Percentiles rank a stretch among this genome's conserved stretches.
These are phyloP conservation scores for Emmonsia crescens DNA, from an alignment of 2,329 filamentous ascomycete genomes.

Conservation along the genomic window DNA sequence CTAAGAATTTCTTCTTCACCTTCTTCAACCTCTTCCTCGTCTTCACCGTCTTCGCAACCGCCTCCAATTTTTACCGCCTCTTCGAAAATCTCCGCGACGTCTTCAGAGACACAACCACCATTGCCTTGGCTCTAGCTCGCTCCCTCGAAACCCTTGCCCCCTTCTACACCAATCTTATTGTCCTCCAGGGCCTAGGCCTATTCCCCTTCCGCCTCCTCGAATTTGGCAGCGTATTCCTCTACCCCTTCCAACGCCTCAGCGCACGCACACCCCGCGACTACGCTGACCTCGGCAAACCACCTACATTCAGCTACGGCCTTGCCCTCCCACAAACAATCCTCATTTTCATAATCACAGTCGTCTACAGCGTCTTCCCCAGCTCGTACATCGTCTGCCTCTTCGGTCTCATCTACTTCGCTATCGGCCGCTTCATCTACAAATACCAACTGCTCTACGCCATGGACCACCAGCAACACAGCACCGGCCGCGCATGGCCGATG, in stretches of 20 bases:
- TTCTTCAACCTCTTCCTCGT: conserved; percentile 99
- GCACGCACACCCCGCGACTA: conserved; percentile 86
- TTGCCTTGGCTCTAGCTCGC: conserved; percentile 63
- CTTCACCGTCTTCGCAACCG: conserved; percentile 79
- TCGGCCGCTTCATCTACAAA: conserved; percentile 86
- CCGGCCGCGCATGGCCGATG: conserved; percentile 89
- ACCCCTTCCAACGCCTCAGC: conserved; percentile 65
- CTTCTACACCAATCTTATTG: conserved; percentile 91
- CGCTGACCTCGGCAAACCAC: conserved; percentile 68
- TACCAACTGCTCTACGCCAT: conserved; percentile 97
- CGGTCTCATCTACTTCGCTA: conserved; percentile 53
- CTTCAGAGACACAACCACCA: conserved; percentile 65
- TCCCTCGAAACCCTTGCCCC: conserved; percentile 64
- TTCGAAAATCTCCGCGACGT: conserved; percentile 56
- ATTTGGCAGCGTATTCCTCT: conserved; percentile 72
- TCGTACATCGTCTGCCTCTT: conserved; percentile 75
- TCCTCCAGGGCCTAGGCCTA: conserved; percentile 84
- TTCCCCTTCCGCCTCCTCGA: conserved; percentile 88
- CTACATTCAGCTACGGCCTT: conserved; percentile 89
- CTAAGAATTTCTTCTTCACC: conserved; percentile 98
- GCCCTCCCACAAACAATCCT: conserved; percentile 87
- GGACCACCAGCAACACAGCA: conserved; percentile 92
- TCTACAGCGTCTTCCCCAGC: conserved; percentile 76
- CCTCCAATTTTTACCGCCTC: conserved; percentile 59
- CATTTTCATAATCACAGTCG: conserved; percentile 87